A percentile compares a stretch with the other conserved stretches of the same genome.
Evolutionary conservation across 1,284 basidiomycete species (phyloP).

Genomic region (Rugosomyces carneus): DNA sequence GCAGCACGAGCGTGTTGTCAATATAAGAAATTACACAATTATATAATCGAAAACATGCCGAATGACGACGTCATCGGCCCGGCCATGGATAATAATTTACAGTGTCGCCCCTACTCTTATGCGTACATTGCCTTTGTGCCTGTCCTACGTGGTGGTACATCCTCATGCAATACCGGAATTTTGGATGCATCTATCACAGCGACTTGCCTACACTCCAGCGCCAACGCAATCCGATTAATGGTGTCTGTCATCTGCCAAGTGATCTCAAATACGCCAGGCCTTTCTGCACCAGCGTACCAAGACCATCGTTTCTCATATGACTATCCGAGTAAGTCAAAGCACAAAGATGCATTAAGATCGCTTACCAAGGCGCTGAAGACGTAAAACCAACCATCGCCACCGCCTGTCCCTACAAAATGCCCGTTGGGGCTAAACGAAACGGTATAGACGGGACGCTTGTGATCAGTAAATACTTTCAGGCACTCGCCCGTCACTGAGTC

Average conservation of each 20-base stretch:
- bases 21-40: neutral
- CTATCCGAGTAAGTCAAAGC: slow-evolving; percentile 23
- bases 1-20: slow-evolving; percentile 72
- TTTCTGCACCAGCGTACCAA: slow-evolving; percentile 46
- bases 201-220: slow-evolving; percentile 48
- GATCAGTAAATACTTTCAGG: slow-evolving; percentile 58
- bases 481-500: slow-evolving; percentile 71
- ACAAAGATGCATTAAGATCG: neutral
- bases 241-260: slow-evolving; percentile 49
- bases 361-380: slow-evolving; percentile 48
- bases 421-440: slow-evolving; percentile 65
- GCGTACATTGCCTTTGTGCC: slow-evolving; percentile 1
- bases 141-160: neutral
- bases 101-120: neutral
- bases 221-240: slow-evolving; percentile 52
- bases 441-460: slow-evolving; percentile 61
- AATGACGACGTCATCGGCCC: neutral
- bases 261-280: slow-evolving; percentile 58
- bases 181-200: slow-evolving; percentile 48
- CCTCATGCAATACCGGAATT: slow-evolving; percentile 31
- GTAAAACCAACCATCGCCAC: slow-evolving; percentile 56
- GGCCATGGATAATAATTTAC: neutral
- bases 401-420: slow-evolving; percentile 50
- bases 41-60: neutral
- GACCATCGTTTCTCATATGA: slow-evolving; percentile 45